phyloP scores from a whole-genome alignment of 176 grass and related monocot genomes.

The Aechmea fasciata region DNA sequence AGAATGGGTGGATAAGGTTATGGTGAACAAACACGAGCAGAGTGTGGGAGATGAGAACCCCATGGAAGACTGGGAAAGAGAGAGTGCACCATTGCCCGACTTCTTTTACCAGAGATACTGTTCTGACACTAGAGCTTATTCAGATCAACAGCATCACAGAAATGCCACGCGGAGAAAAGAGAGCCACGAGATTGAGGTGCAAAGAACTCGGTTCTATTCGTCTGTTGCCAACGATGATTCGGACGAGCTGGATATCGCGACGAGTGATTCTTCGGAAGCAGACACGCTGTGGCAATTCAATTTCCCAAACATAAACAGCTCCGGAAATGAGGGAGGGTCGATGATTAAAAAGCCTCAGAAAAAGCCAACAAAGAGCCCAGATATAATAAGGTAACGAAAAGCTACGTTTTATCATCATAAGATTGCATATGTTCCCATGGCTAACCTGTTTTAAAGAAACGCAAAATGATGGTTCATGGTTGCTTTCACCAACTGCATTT shows the following conservation, averaged over 20 bases:
- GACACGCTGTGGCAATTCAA: constrained; percentile 90
- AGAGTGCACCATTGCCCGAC: constrained; percentile 55
- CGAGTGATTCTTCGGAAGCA: constrained; percentile 98
- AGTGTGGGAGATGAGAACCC: constrained; percentile 22
- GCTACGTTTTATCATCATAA: neutral
- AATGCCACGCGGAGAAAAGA: constrained; percentile 43
- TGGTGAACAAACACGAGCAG: constrained; percentile 47
- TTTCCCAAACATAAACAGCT: constrained; percentile 52
- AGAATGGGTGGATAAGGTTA: constrained; percentile 94
- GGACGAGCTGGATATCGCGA: constrained; percentile 92
- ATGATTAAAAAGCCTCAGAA: constrained; percentile 84
- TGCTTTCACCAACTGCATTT: neutral
- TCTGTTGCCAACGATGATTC: constrained; percentile 76
- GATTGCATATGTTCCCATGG: neutral
- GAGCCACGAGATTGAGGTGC: constrained; percentile 44
- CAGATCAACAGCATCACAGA: constrained; percentile 39
- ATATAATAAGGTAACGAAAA: constrained; percentile 66
- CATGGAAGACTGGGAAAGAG: constrained; percentile 70
- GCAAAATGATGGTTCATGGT: constrained; percentile 4
- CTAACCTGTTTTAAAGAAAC: neutral
- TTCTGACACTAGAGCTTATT: constrained; percentile 32
- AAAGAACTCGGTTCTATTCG: constrained; percentile 48
- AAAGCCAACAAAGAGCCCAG: constrained; percentile 49
- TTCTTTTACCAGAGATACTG: constrained; percentile 81
- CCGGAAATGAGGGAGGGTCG: constrained; percentile 38